phyloP scores from a whole-genome alignment of 352 stramenopile genomes.

The Pythium sukuiense region DNA sequence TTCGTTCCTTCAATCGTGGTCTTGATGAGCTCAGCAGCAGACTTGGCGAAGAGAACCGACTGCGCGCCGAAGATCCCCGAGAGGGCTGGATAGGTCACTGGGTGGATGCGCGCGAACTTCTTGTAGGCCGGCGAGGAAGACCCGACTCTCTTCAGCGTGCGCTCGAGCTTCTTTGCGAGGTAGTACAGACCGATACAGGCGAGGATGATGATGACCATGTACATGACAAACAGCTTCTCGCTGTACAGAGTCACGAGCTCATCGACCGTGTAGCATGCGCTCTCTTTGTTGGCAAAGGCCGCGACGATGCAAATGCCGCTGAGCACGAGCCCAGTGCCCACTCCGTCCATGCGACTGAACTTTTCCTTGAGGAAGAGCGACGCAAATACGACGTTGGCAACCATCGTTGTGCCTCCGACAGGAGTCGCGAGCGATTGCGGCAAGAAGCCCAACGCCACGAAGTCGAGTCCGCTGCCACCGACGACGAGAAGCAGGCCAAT shows the following conservation, averaged over 20 bases:
- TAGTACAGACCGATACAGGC: slow-evolving; percentile 39
- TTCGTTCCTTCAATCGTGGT: slow-evolving; percentile 68
- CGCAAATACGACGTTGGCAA: slow-evolving; percentile 84
- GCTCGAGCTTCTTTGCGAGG: slow-evolving; percentile 49
- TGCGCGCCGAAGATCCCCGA: slow-evolving; percentile 79
- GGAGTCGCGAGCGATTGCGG: slow-evolving; percentile 80
- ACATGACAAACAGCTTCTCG: slow-evolving; percentile 63
- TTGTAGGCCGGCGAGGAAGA: slow-evolving; percentile 51
- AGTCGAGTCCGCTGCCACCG: slow-evolving; percentile 69
- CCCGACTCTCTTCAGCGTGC: slow-evolving; percentile 38
- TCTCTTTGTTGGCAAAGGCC: slow-evolving; percentile 75
- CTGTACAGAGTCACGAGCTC: slow-evolving; percentile 70
- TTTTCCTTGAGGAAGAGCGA: slow-evolving; percentile 77
- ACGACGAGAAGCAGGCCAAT: slow-evolving; percentile 72
- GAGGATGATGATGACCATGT: slow-evolving; percentile 52
- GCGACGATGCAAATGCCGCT: slow-evolving; percentile 76
- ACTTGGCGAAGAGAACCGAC: slow-evolving; percentile 84
- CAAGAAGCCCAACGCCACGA: slow-evolving; percentile 76
- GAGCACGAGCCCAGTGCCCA: slow-evolving; percentile 70
- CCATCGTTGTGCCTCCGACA: slow-evolving; percentile 77
- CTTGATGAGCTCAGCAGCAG: slow-evolving; percentile 79
- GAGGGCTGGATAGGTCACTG: slow-evolving; percentile 68
- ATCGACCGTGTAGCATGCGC: slow-evolving; percentile 71
- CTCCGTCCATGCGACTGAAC: slow-evolving; percentile 56
- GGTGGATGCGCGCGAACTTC: slow-evolving; percentile 54